These are phyloP conservation scores for Sanghuangporus weigelae DNA, from an alignment of 1,284 basidiomycete genomes.

Conservation along the genomic window DNA sequence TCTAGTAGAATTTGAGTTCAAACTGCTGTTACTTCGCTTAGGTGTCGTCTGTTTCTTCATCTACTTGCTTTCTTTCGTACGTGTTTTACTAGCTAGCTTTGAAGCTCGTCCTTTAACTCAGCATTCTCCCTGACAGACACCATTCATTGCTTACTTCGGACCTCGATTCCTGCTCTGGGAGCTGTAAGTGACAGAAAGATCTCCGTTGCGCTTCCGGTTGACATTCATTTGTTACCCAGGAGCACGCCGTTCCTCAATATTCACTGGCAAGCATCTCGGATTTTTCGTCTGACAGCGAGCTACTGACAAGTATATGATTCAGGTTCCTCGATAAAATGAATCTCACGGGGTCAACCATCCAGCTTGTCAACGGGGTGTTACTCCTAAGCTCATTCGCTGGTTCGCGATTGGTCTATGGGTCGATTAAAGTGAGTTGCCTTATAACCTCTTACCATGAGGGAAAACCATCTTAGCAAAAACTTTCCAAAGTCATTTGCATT, in stretches of 20 bases:
- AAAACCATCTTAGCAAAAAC: slow-evolving; percentile 13
- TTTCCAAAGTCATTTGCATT: slow-evolving; percentile 54
- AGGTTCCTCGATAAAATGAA: slow-evolving; percentile 74
- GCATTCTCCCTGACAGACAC: slow-evolving; percentile 41
- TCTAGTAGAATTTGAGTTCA: neutral
- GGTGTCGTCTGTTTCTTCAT: slow-evolving; percentile 54
- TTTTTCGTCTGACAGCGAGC: neutral
- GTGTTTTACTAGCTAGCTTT: slow-evolving; percentile 25
- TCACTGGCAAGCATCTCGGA: slow-evolving; percentile 48
- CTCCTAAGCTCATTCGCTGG: slow-evolving; percentile 60
- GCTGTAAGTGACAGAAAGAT: slow-evolving; percentile 37
- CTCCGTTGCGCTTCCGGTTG: neutral
- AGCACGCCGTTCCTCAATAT: slow-evolving; percentile 76
- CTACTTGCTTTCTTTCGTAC: slow-evolving; percentile 56
- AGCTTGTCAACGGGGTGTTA: slow-evolving; percentile 60
- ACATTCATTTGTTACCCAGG: slow-evolving; percentile 29
- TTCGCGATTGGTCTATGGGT: slow-evolving; percentile 61
- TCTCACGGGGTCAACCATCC: slow-evolving; percentile 57
- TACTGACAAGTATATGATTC: neutral
- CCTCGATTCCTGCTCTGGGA: slow-evolving; percentile 73
- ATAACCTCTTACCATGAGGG: slow-evolving; percentile 18
- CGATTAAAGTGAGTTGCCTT: slow-evolving; percentile 41
- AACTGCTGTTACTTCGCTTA: slow-evolving; percentile 22
- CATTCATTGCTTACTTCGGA: slow-evolving; percentile 69
- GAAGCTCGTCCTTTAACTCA: neutral